Evolutionary conservation across 441 rosid genomes (phyloP).

Genomic region (Croton laevigatus): DNA sequence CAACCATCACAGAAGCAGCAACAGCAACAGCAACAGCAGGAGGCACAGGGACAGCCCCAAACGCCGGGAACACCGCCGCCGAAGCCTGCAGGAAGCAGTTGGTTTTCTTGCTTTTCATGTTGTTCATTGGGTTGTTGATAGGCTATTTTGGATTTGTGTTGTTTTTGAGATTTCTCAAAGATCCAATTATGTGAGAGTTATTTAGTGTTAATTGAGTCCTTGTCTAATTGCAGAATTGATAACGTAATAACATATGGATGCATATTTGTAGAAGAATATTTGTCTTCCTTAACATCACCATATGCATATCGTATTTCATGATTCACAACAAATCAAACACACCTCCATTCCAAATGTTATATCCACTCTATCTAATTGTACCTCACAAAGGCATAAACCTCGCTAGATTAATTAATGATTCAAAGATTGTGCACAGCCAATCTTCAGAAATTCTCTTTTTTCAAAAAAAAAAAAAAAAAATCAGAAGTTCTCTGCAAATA

Average conservation of each 20-base stretch:
- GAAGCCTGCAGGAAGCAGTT: conserved; percentile 23
- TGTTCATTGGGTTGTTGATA: conserved; percentile 30
- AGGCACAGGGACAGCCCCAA: conserved; percentile 11
- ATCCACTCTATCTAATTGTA: too few relatives aligned
- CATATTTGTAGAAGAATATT: not conserved
- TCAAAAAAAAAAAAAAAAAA: too few relatives aligned
- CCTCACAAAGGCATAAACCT: too few relatives aligned
- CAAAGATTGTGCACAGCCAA: too few relatives aligned
- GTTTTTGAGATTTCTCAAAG: not conserved
- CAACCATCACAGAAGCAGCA: conserved; percentile 15
- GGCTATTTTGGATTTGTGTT: not conserved
- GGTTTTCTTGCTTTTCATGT: conserved; percentile 63
- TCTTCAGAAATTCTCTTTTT: too few relatives aligned
- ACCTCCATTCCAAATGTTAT: too few relatives aligned
- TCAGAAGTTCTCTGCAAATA: too few relatives aligned
- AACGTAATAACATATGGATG: not conserved
- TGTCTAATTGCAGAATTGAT: not conserved
- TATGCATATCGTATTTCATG: too few relatives aligned
- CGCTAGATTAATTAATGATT: too few relatives aligned
- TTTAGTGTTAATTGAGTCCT: not conserved
- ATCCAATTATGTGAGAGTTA: not conserved
- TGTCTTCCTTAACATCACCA: not conserved
- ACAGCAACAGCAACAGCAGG: conserved; percentile 9
- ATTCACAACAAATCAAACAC: too few relatives aligned
- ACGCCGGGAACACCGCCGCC: conserved; percentile 17